Percentiles rank a stretch among this genome's conserved stretches.
Evolutionary conservation across 164 flowering plant genomes (phyloP).

Genomic region (Euptelea pleiosperma): DNA sequence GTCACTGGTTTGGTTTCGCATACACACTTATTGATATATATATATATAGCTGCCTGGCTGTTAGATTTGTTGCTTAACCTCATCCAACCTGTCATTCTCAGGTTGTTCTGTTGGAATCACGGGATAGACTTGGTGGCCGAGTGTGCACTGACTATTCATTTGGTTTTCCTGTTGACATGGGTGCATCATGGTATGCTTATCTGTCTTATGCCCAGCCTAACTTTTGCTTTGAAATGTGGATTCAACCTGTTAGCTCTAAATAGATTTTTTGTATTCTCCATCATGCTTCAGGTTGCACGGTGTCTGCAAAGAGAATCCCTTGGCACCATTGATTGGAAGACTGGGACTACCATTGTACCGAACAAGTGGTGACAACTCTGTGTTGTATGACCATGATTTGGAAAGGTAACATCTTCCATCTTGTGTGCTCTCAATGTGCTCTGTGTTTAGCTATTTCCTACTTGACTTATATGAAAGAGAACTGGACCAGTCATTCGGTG

Average conservation of each 20-base stretch:
- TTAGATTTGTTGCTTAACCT: background rate
- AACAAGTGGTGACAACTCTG: conserved; percentile 97
- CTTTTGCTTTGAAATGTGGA: background rate
- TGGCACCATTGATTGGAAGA: conserved; percentile 83
- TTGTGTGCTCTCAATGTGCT: background rate
- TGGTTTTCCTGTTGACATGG: conserved; percentile 92
- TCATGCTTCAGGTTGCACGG: conserved; percentile 84
- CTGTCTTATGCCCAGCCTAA: too few species aligned
- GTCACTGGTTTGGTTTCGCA: background rate
- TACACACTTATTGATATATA: background rate
- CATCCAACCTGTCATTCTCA: conserved; percentile 16
- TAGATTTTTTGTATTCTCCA: background rate
- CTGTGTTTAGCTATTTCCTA: too few species aligned
- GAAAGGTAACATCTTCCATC: conserved; percentile 51
- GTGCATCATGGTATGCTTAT: conserved; percentile 79
- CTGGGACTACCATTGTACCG: conserved; percentile 87
- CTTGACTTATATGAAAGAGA: background rate
- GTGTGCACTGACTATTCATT: conserved; percentile 74
- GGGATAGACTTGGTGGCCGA: conserved; percentile 85
- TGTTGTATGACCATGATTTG: conserved; percentile 92
- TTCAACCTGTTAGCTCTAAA: background rate
- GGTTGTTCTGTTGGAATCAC: conserved; percentile 83
- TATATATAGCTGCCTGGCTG: too few species aligned
- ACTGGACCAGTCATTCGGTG: background rate
- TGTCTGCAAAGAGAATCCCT: conserved; percentile 89